These are phyloP conservation scores for Biscutella auriculata DNA, from an alignment of 441 rosid species.

Conservation along the genomic window DNA sequence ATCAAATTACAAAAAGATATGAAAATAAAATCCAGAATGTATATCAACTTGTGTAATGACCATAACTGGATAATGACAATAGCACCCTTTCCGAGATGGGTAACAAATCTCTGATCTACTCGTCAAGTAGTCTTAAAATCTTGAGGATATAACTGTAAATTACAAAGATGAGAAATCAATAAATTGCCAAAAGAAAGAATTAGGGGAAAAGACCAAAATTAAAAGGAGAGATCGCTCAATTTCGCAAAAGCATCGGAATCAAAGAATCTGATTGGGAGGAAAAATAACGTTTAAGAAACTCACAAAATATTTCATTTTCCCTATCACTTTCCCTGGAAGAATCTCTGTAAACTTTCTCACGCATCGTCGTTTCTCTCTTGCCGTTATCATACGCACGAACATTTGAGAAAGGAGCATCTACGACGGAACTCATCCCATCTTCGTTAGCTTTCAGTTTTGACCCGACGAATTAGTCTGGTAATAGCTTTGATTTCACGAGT, in stretches of 20 bases:
- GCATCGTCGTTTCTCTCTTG: slow-evolving; percentile 10
- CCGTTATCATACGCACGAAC: slow-evolving; percentile 4
- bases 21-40: background rate
- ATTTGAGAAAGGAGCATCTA: background rate
- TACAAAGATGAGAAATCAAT: background rate
- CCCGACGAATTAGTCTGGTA: slow-evolving; percentile 14
- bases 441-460: slow-evolving; percentile 1
- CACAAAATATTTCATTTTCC: background rate
- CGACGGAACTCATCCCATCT: background rate
- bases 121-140: background rate
- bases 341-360: background rate
- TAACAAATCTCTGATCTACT: background rate
- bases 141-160: background rate
- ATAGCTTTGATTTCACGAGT: slow-evolving; percentile 7
- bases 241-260: slow-evolving; percentile 10
- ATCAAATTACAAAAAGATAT: too few relatives aligned
- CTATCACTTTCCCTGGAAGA: slow-evolving; percentile 25
- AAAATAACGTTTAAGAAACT: background rate
- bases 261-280: slow-evolving; percentile 11
- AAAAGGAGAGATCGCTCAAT: background rate
- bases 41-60: slow-evolving; percentile 6
- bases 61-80: slow-evolving; percentile 5
- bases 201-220: background rate
- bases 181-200: background rate
- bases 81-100: background rate